Evolutionary conservation across 192 early-diverging fungal species (phyloP), one percentile per base, ranked within the genome.

Genomic region (Allomyces macrogynus): DNA sequence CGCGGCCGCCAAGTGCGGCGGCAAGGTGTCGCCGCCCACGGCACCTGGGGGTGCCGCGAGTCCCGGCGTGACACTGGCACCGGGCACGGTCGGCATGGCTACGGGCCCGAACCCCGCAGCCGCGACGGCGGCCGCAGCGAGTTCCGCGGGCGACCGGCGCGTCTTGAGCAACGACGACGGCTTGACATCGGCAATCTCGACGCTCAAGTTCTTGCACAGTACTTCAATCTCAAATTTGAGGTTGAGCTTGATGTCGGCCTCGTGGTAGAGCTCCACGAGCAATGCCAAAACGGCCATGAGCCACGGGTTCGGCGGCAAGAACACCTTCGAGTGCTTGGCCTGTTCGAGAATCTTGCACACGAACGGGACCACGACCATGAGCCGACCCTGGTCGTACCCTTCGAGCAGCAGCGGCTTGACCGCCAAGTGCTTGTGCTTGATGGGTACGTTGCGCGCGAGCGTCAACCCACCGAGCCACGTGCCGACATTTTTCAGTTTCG

Each of bases 191-290:
- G 32, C 32, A 40, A 40, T 40, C 32, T 40, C 32, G 32, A 40
- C 32, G 32, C 69, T 69, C 68, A 32, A 76, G 49, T 88, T 86
- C 73, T 97, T 97, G 78, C 92, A 97, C 43, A 99, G 77, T 7
- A 99, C 92, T 74, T 99, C 95, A 62, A 99, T 90, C 70, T 97
- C 93, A 76, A 99, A 99, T 63, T 93, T 95, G 49, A 95, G 83
- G 64, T 92, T 95, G 44, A 97, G 78, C 74, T 93, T 97, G 40
- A 99, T 74, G 66, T 95, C 89, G 0, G 91, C 93, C 71, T 81
- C 89, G 61, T 88, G 84, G 75, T 95, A 97, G 11, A 99, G 77
- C 73, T 99, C 95, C 4, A 88, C 86, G 49, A 99, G 74, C 18
- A 97, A 79, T 62, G 82, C 82, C 80, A 99, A 81, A 64, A 93